A percentile compares a stretch with the other conserved stretches of the same genome.
These are phyloP conservation scores for Exserohilum turcica DNA, from an alignment of 2,329 filamentous ascomycete genomes.

Conservation along the genomic window DNA sequence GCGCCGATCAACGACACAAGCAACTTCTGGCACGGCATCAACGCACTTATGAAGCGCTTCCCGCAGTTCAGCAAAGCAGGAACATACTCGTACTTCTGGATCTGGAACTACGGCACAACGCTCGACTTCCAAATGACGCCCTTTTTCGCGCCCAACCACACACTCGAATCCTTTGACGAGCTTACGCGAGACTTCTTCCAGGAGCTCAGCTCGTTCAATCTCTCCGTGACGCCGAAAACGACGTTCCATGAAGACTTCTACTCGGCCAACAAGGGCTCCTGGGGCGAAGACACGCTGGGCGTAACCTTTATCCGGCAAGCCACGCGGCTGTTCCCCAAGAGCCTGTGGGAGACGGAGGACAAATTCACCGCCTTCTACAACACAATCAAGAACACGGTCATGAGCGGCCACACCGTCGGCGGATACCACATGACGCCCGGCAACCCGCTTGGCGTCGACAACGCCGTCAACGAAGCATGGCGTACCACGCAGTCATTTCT, in stretches of 20 bases:
- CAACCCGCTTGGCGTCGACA: constrained; percentile 24
- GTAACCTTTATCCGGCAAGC: constrained; percentile 12
- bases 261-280: constrained; percentile 25
- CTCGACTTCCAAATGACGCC: constrained; percentile 24
- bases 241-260: constrained; percentile 22
- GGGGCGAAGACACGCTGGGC: constrained; percentile 41
- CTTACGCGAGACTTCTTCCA: constrained; percentile 19
- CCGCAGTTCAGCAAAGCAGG: constrained; percentile 20
- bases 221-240: constrained; percentile 23
- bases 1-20: constrained; percentile 17
- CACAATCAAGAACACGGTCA: constrained; percentile 23
- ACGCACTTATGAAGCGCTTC: constrained; percentile 19
- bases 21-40: constrained; percentile 30
- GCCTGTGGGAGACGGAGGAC: constrained; percentile 21
- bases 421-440: constrained; percentile 30
- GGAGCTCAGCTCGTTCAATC: constrained; percentile 13
- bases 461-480: constrained; percentile 35
- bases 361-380: constrained; percentile 22
- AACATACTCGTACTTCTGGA: constrained; percentile 27
- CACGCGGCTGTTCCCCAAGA: constrained; percentile 25
- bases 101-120: constrained; percentile 13
- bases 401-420: constrained; percentile 16
- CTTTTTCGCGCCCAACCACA: constrained; percentile 23
- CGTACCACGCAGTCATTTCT: constrained; percentile 30
- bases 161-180: constrained; percentile 15